Conservation (phyloP, 1,139 yeast genomes). For the Blastobotrys illinoisensis region DNA sequence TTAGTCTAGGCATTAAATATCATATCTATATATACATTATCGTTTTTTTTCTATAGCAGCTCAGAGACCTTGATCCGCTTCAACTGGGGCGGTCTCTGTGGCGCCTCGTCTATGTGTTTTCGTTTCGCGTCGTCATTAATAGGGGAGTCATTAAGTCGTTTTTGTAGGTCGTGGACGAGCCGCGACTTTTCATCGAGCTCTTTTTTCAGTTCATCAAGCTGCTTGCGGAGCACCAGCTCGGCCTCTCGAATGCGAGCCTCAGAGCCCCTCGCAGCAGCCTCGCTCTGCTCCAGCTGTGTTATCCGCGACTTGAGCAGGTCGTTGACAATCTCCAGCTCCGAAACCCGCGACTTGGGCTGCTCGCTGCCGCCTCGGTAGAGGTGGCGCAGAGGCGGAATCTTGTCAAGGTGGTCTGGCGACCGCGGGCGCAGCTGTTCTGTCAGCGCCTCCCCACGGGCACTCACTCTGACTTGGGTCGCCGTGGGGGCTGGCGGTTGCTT, state of each 20-base stretch:
- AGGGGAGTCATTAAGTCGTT: constrained; percentile 13
- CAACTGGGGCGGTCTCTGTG: constrained; percentile 8
- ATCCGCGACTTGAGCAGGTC: constrained; percentile 78
- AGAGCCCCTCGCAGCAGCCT: constrained; percentile 35
- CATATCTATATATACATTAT: constrained; percentile 1
- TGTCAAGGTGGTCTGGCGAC: constrained; percentile 29
- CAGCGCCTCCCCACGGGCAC: constrained; percentile 20
- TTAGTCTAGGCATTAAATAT: background rate
- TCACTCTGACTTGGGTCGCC: background rate
- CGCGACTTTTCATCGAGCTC: constrained; percentile 18
- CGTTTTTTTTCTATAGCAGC: constrained; percentile 11
- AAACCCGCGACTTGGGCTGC: constrained; percentile 24
- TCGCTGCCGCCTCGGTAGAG: constrained; percentile 6
- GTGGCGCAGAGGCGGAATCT: constrained; percentile 29
- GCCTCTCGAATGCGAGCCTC: constrained; percentile 25
- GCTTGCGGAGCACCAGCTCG: constrained; percentile 17
- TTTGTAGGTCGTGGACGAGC: constrained; percentile 6
- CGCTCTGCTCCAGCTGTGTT: constrained; percentile 70
- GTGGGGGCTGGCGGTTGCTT: constrained; percentile 1
- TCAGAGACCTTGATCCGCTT: constrained; percentile 24
- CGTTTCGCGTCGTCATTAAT: constrained; percentile 4
- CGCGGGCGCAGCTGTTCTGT: constrained; percentile 34
- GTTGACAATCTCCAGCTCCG: constrained; percentile 82
- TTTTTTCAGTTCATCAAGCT: constrained; percentile 14
- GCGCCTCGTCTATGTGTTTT: background rate